A percentile compares a stretch with the other conserved stretches of the same genome.
Evolutionary conservation across 164 flowering plant genomes (phyloP).

Genomic region (Hamamelis virginiana): DNA sequence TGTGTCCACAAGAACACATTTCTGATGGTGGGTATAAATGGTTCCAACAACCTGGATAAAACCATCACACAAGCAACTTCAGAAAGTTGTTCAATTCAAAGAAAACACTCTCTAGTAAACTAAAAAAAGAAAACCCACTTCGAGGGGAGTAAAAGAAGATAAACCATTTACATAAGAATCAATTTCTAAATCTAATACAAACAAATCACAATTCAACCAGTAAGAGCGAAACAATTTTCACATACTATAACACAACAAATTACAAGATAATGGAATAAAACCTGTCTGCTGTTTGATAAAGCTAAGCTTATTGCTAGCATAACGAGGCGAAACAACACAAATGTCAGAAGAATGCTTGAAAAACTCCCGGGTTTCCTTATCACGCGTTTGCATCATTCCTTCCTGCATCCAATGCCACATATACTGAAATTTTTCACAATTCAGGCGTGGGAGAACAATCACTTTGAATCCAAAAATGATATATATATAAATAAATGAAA

Average conservation of each 20-base stretch:
- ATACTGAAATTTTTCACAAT: neutral
- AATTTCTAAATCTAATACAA: too few species aligned
- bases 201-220: too few species aligned
- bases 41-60: conserved; percentile 71
- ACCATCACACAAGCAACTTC: too few species aligned
- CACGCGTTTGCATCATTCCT: conserved; percentile 94
- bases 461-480: neutral
- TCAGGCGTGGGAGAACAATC: neutral
- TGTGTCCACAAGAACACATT: too few species aligned
- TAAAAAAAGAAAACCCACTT: too few species aligned
- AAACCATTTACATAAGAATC: too few species aligned
- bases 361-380: conserved; percentile 83
- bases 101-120: neutral
- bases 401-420: conserved; percentile 50
- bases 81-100: conserved; percentile 2
- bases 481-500: too few species aligned
- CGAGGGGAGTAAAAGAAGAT: too few species aligned
- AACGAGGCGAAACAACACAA: conserved; percentile 89
- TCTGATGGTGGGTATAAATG: conserved; percentile 75
- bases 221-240: too few species aligned
- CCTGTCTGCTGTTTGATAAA: conserved; percentile 78
- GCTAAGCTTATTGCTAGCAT: conserved; percentile 85
- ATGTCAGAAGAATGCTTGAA: conserved; percentile 89
- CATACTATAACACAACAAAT: neutral
- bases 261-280: conserved; percentile 1